Evolutionary conservation across 139 green algal species (phyloP), one percentile per base, ranked within the genome.

Genomic region (Yamagishiella unicocca): DNA sequence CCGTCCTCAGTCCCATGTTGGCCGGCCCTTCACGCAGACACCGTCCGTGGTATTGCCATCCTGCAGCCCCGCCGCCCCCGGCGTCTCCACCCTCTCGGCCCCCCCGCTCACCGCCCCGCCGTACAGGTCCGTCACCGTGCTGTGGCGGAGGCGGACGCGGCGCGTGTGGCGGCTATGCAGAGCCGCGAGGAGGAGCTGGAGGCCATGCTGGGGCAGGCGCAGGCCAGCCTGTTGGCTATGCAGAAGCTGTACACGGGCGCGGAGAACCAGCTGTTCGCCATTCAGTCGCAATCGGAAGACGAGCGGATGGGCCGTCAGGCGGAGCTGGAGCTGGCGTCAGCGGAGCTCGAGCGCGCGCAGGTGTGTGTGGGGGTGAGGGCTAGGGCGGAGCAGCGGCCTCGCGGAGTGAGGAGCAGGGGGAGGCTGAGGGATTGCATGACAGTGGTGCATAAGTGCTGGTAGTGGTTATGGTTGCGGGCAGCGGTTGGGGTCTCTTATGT

Each of bases 221-320:
- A 89, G 55, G 77, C 83, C 24, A 94, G 87, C 80, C 80, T 98
- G 67, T 90, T 92, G 17, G 83, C 91, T 21, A 94, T 98, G 94
- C 91, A 94, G 85, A 91, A 92, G 83, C 83, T 96, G 88, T 95
- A 98, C 79, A 68, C 93, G 27, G 89, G 92, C 61, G 91, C 92
- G 4, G 94, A 98, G 91, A 96, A 97, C 91, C 90, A 95, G 89
- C 92, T 96, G 87, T 94, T 98, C 62, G 92, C 94, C 61, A 90
- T 96, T 53, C 94, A 97, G 89, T 89, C 82, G 21, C 90, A 90
- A 62, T 94, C 87, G 24, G 94, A 98, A 81, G 94, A 97, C 77
- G 94, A 93, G 64, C 76, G 92, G 46, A 84, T 91, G 88, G 61
- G 82, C 3, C 83, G 85, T 7, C 93, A 95, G 89, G 70, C 85